Conservation (phyloP, 169 alveolate species). For the Babesia ovata region DNA sequence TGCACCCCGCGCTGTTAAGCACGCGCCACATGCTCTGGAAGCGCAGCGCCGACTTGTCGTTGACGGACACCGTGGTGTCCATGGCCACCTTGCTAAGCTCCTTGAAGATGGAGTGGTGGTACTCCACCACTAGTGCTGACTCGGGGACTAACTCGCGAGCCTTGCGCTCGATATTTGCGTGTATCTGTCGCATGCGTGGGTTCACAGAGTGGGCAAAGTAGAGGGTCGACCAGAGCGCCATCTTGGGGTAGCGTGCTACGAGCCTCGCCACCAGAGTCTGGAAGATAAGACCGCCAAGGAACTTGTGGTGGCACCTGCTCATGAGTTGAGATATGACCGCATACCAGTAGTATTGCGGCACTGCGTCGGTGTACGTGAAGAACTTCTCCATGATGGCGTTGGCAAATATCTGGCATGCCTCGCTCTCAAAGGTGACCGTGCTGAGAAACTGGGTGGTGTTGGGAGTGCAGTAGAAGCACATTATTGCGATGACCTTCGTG, state of each 20-base stretch:
- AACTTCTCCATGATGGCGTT: conserved; percentile 38
- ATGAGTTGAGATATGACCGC: conserved; percentile 69
- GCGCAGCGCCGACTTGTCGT: conserved; percentile 45
- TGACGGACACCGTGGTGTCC: conserved; percentile 28
- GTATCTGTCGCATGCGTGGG: conserved; percentile 33
- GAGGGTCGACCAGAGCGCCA: conserved; percentile 72
- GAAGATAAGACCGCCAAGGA: conserved; percentile 64
- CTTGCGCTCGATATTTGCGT: conserved; percentile 33
- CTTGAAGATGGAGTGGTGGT: conserved; percentile 39
- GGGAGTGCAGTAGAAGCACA: conserved; percentile 62
- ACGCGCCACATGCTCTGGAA: conserved; percentile 35
- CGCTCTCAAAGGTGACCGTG: conserved; percentile 40
- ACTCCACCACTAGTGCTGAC: conserved; percentile 16
- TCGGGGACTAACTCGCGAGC: conserved; percentile 15
- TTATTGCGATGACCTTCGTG: conserved; percentile 45
- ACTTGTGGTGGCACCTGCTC: conserved; percentile 73
- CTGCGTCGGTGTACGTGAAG: conserved; percentile 13
- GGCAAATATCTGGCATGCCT: conserved; percentile 45
- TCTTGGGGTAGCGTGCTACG: conserved; percentile 67
- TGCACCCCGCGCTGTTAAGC: conserved; percentile 32
- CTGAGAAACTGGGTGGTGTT: conserved; percentile 34
- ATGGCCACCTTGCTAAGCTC: conserved; percentile 51
- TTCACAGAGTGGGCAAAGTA: conserved; percentile 55
- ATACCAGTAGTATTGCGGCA: conserved; percentile 67
- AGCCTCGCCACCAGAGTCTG: conserved; percentile 69